Evolutionary conservation across 73 alveolate species (phyloP).

Genomic region (Effrenium voratum): DNA sequence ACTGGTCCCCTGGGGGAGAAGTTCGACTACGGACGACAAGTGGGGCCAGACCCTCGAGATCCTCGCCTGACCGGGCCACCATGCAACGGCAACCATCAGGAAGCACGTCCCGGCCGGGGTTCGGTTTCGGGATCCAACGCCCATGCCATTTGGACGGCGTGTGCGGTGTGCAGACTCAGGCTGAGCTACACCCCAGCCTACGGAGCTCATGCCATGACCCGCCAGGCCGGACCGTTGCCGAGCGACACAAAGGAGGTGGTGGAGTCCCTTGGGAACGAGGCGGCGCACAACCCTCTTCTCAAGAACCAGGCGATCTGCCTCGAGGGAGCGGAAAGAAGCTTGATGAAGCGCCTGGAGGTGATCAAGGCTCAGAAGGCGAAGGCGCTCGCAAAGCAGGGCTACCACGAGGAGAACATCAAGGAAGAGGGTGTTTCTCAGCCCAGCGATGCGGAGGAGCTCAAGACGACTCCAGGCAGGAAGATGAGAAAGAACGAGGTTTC

Average conservation of each 20-base stretch:
- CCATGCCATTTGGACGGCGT: not conserved
- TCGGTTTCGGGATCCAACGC: not conserved
- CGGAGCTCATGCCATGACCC: not conserved
- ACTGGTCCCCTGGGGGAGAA: not conserved
- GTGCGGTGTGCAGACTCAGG: not conserved
- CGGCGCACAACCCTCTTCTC: not conserved
- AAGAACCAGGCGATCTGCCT: not conserved
- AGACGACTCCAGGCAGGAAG: no score
- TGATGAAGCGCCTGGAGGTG: not conserved
- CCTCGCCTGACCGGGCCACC: not conserved
- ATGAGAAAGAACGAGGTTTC: no score
- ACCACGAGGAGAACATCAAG: not conserved
- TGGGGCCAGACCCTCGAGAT: conserved; percentile 25
- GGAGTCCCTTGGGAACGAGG: not conserved
- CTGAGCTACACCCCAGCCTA: not conserved
- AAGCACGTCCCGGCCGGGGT: not conserved
- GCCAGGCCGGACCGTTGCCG: not conserved
- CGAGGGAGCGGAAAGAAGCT: not conserved
- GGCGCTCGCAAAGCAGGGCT: not conserved
- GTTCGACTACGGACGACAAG: not conserved
- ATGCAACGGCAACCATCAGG: not conserved
- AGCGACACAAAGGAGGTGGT: not conserved
- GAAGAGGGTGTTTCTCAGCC: no score
- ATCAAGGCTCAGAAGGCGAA: not conserved
- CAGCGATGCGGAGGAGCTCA: no score